Evolutionary conservation across 1,139 yeast species (phyloP).

Genomic region (Debaryomycetaceae sp.): DNA sequence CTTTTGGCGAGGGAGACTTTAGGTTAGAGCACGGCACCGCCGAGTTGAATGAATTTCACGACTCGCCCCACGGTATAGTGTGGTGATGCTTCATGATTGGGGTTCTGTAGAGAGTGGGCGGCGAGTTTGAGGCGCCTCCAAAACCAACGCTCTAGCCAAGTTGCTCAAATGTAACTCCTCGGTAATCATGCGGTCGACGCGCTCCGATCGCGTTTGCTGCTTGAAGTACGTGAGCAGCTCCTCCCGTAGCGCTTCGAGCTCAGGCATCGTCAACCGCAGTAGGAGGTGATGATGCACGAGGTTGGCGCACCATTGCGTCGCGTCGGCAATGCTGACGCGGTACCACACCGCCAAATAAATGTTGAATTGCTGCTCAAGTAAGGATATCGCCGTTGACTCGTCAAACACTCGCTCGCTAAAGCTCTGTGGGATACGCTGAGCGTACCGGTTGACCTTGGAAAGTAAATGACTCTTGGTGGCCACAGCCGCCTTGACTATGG

Average conservation of each 20-base stretch:
- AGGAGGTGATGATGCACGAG: constrained; percentile 3
- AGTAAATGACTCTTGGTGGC: constrained; percentile 5
- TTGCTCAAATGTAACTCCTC: constrained; percentile 2
- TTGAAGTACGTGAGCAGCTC: constrained; percentile 4
- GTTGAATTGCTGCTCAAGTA: constrained; percentile 5
- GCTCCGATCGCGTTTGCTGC: constrained; percentile 3
- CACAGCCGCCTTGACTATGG: constrained; percentile 6
- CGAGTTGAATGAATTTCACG: constrained; percentile 15
- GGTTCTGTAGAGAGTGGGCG: too few species aligned
- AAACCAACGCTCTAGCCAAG: not conserved
- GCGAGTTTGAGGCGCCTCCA: too few species aligned
- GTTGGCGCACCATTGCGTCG: constrained; percentile 5
- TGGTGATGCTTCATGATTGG: too few species aligned
- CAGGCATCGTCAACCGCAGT: not conserved
- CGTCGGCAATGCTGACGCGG: constrained; percentile 5
- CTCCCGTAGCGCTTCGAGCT: constrained; percentile 1
- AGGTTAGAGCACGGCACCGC: constrained; percentile 27
- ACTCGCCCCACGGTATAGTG: constrained; percentile 17
- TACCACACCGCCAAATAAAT: constrained; percentile 7
- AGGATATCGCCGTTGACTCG: constrained; percentile 1
- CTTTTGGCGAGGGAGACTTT: constrained; percentile 58
- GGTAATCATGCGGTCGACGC: constrained; percentile 1
- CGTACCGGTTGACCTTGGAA: constrained; percentile 4
- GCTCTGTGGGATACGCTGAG: not conserved
- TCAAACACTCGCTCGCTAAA: constrained; percentile 3